Evolutionary conservation across 2,329 filamentous ascomycete species (phyloP), one percentile per base, ranked within the genome.

Genomic region (Ophiosphaerella korrae): DNA sequence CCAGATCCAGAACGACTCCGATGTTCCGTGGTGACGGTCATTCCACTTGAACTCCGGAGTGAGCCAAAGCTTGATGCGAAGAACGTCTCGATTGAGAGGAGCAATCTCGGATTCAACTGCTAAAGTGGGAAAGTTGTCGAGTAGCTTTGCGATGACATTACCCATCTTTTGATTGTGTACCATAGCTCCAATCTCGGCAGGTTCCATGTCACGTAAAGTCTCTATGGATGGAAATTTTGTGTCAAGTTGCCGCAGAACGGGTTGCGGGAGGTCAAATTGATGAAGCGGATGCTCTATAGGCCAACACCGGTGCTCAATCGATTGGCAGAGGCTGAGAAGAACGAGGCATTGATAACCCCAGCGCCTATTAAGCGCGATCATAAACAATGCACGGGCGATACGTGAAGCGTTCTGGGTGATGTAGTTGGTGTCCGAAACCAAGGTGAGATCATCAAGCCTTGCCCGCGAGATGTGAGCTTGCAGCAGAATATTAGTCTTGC

Each of bases 1-100:
- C 95, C 94, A 99, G 50, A 99, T 88, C 84, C 95, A 99, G 76
- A 95, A 99, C 3, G 93, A 93, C 68, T 99, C 94, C 0, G 93
- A 97, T 2, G 87, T 91, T 14, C 95, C 95, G 68, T 99, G 92
- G 52, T 96, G 84, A 40, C 89, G 87, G 61, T 97, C 93, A 63
- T 96, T 96, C 94, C 94, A 99, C 33, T 81, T 81, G 69, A 99
- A 99, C 44, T 97, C 92, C 0, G 94, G 91, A 1, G 88, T 90
- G 14, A 99, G 82, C 62, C 82, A 90, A 0, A 99, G 83, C 67
- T 89, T 88, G 66, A 99, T 92, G n/a, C 93, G 86, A 55, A 99
- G 79, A 0, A 99, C 93, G 67, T 99, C 92, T 40, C 94, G 84
- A 67, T 99, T 99, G 31, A 99, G 78, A 1, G 95, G 95, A 1